Conservation (phyloP, 192 early-diverging fungal genomes). For the Linnemannia zychae region DNA sequence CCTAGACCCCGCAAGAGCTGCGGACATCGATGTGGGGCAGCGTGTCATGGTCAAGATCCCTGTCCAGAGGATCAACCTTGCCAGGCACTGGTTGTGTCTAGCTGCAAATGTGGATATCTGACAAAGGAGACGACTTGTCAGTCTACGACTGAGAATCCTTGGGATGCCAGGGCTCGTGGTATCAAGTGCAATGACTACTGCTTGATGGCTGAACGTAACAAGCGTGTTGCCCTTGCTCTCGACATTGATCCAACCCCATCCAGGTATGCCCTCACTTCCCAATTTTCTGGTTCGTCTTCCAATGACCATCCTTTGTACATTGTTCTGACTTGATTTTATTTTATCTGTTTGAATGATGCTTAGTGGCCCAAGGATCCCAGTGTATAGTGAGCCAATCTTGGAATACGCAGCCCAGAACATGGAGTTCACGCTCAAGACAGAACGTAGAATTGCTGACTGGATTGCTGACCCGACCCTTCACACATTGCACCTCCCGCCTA, state of each 20-base stretch:
- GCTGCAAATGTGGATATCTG: slow-evolving; percentile 82
- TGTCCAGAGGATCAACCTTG: slow-evolving; percentile 86
- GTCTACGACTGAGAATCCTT: slow-evolving; percentile 60
- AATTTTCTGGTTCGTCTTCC: not conserved
- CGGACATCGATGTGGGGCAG: slow-evolving; percentile 79
- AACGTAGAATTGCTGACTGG: slow-evolving; percentile 73
- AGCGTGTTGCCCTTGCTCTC: slow-evolving; percentile 82
- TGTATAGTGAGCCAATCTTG: slow-evolving; percentile 72
- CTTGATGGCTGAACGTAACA: slow-evolving; percentile 79
- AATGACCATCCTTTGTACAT: not conserved
- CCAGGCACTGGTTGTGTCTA: slow-evolving; percentile 61
- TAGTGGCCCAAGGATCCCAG: slow-evolving; percentile 16
- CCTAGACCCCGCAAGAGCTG: slow-evolving; percentile 77
- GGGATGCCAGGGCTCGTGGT: slow-evolving; percentile 37
- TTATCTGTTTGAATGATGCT: not conserved
- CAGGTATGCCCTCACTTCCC: not conserved
- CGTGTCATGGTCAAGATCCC: slow-evolving; percentile 80
- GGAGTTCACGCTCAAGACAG: slow-evolving; percentile 75
- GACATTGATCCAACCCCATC: slow-evolving; percentile 60
- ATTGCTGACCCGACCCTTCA: slow-evolving; percentile 63
- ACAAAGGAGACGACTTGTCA: slow-evolving; percentile 72
- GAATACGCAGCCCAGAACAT: slow-evolving; percentile 72
- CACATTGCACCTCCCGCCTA: slow-evolving; percentile 72
- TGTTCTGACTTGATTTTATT: slow-evolving; percentile 2
- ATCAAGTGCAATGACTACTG: slow-evolving; percentile 88